These are phyloP conservation scores for Rosa multiflora DNA, from an alignment of 306 rosid genomes.

Conservation along the genomic window DNA sequence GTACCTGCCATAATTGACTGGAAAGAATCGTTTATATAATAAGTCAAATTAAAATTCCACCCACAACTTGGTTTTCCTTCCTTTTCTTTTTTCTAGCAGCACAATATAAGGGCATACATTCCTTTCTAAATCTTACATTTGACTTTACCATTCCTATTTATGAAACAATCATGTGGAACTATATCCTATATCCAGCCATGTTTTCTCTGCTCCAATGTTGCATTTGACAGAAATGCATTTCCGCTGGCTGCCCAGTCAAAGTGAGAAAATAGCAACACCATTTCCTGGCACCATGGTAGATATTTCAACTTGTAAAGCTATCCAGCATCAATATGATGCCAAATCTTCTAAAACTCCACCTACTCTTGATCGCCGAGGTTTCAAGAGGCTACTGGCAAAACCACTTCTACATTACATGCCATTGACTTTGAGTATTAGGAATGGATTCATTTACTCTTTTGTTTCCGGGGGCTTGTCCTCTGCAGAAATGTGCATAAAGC, in stretches of 20 bases:
- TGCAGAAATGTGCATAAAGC: slow-evolving; percentile 20
- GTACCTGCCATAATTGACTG: not conserved
- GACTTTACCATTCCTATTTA: slow-evolving; percentile 16
- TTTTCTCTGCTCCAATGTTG: slow-evolving; percentile 1
- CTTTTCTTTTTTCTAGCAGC: not conserved
- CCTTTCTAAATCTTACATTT: not conserved
- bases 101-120: not conserved
- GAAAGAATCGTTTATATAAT: not conserved
- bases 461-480: slow-evolving; percentile 31
- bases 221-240: not conserved
- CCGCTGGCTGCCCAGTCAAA: not conserved
- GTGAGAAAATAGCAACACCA: not conserved
- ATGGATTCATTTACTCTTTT: slow-evolving; percentile 2
- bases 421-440: not conserved
- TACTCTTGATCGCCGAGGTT: not conserved
- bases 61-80: not conserved
- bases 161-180: slow-evolving; percentile 3
- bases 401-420: not conserved
- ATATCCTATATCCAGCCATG: slow-evolving; percentile 4
- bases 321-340: not conserved
- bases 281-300: not conserved
- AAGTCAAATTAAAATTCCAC: not conserved
- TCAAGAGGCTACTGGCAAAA: slow-evolving; percentile 6
- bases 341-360: not conserved
- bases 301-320: slow-evolving; percentile 7